phyloP scores from a whole-genome alignment of 805 yeast species.

The Candida adriatica region DNA sequence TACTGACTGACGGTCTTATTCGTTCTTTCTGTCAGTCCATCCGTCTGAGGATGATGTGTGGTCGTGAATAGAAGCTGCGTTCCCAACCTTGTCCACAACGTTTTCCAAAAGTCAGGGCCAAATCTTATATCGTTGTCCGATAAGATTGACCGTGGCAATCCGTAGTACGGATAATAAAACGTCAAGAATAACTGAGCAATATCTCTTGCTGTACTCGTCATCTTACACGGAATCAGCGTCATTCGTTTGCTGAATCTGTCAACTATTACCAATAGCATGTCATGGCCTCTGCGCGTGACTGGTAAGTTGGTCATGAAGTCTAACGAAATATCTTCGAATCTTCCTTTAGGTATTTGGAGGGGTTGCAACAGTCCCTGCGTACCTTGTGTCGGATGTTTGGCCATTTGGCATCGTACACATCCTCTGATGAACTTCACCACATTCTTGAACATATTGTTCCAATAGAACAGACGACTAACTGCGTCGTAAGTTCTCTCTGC shows the following conservation, averaged over 20 bases:
- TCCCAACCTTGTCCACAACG: background rate
- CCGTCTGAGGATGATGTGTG: background rate
- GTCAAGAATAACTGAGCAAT: background rate
- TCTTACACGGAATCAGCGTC: background rate
- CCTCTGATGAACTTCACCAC: background rate
- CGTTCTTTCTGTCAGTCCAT: background rate
- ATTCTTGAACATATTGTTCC: background rate
- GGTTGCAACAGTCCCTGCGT: background rate
- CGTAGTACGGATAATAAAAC: background rate
- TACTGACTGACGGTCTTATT: background rate
- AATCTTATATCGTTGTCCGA: background rate
- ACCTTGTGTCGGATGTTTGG: background rate
- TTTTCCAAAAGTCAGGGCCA: background rate
- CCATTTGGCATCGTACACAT: background rate
- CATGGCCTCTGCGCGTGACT: background rate
- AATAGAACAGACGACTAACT: background rate
- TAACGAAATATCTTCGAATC: background rate
- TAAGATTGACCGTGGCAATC: background rate
- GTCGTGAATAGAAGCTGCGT: background rate
- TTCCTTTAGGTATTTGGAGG: background rate
- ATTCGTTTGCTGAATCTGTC: background rate
- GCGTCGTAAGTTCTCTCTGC: background rate
- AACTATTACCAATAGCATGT: background rate
- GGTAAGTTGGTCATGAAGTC: background rate
- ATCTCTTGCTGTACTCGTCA: background rate